Conservation (phyloP, 2,329 filamentous ascomycete genomes). For the Clonostachys sp. region DNA sequence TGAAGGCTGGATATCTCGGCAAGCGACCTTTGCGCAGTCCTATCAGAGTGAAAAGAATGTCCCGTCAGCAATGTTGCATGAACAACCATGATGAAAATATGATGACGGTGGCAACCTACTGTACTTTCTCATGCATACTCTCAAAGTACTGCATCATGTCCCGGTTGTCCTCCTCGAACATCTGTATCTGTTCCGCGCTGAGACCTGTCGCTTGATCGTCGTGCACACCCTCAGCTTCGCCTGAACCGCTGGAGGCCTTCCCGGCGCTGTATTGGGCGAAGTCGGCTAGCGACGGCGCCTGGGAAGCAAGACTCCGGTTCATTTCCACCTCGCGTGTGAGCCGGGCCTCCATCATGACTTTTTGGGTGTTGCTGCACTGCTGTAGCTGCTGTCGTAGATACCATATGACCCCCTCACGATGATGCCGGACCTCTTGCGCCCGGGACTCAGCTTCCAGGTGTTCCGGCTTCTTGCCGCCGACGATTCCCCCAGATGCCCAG, state of each 20-base stretch:
- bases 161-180: conserved; percentile 91
- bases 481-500: conserved; percentile 60
- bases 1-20: conserved; percentile 92
- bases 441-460: conserved; percentile 69
- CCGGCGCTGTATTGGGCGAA: conserved; percentile 22
- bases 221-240: not conserved
- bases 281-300: conserved; percentile 36
- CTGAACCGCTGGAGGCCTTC: not conserved
- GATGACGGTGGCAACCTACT: conserved; percentile 50
- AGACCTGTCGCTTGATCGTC: conserved; percentile 43
- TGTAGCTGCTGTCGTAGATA: conserved; percentile 73
- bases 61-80: not conserved
- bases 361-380: conserved; percentile 72
- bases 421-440: conserved; percentile 60
- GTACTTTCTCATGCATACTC: conserved; percentile 89
- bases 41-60: conserved; percentile 24
- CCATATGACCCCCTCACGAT: conserved; percentile 81
- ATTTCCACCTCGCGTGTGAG: conserved; percentile 83
- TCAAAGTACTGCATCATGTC: conserved; percentile 92
- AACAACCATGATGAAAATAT: not conserved
- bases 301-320: conserved; percentile 80
- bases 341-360: conserved; percentile 88
- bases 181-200: conserved; percentile 80
- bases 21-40: conserved; percentile 83
- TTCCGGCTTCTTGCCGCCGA: conserved; percentile 51